Conservation (phyloP, 2,329 filamentous ascomycete genomes). For the Aureobasidium sp. region DNA sequence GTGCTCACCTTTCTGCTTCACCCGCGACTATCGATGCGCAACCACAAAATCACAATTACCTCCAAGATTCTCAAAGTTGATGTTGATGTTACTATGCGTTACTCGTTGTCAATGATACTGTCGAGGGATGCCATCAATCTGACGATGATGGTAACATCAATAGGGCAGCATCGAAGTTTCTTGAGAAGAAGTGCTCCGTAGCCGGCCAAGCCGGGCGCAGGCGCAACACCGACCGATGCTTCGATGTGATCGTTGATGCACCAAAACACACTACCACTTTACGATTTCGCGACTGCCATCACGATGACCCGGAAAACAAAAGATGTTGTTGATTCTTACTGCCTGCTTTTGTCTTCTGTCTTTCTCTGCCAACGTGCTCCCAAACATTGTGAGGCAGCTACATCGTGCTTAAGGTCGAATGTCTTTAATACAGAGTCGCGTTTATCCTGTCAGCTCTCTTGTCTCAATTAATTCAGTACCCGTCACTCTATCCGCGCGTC, state of each 20-base stretch:
- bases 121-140: too few relatives aligned
- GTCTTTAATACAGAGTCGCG: not conserved
- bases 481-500: not conserved
- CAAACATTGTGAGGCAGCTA: not conserved
- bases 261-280: not conserved
- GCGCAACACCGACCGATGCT: not conserved
- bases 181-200: not conserved
- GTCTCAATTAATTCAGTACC: not conserved
- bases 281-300: not conserved
- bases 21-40: too few relatives aligned
- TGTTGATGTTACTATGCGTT: not conserved
- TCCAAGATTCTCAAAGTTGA: not conserved
- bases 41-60: too few relatives aligned
- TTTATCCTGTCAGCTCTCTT: not conserved
- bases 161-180: not conserved
- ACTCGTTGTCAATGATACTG: not conserved
- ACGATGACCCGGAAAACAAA: not conserved
- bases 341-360: not conserved
- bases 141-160: too few relatives aligned
- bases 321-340: not conserved
- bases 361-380: not conserved
- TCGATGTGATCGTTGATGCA: not conserved
- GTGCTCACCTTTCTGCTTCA: not conserved
- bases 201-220: not conserved
- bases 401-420: not conserved